Evolutionary conservation across 805 yeast genomes (phyloP).

Genomic region (Metschnikowia similis): DNA sequence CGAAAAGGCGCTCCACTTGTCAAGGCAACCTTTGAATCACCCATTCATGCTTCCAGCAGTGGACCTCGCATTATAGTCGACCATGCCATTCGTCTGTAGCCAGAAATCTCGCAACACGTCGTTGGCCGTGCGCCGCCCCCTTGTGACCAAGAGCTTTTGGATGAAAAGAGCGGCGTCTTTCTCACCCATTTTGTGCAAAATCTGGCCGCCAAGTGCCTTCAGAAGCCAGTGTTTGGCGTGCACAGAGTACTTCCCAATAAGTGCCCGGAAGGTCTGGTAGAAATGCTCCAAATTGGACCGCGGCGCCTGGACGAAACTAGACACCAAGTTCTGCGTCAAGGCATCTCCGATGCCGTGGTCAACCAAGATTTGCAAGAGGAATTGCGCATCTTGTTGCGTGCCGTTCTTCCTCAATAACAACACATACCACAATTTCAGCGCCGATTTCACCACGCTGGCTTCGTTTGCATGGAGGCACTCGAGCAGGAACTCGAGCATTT

Average conservation of each 20-base stretch:
- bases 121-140: conserved; percentile 62
- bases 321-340: conserved; percentile 25
- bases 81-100: conserved; percentile 55
- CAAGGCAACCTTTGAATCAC: too few species aligned
- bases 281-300: conserved; percentile 60
- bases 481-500: conserved; percentile 28
- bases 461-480: conserved; percentile 46
- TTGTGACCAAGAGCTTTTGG: conserved; percentile 54
- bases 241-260: conserved; percentile 46
- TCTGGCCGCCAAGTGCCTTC: conserved; percentile 3
- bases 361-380: conserved; percentile 19
- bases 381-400: conserved; percentile 36
- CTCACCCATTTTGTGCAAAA: conserved; percentile 15
- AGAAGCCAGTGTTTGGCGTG: conserved; percentile 30
- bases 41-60: too few species aligned
- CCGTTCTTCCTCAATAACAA: conserved; percentile 46
- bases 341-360: conserved; percentile 20
- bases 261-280: conserved; percentile 47
- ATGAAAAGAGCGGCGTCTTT: conserved; percentile 41
- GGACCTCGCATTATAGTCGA: conserved; percentile 29
- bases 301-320: conserved; percentile 39
- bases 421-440: conserved; percentile 52
- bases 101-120: conserved; percentile 60
- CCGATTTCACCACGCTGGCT: conserved; percentile 49
- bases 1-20: too few species aligned